A percentile compares a stretch with the other conserved stretches of the same genome.
These are phyloP conservation scores for Cicer bijugum DNA, from an alignment of 306 rosid genomes.

Conservation along the genomic window DNA sequence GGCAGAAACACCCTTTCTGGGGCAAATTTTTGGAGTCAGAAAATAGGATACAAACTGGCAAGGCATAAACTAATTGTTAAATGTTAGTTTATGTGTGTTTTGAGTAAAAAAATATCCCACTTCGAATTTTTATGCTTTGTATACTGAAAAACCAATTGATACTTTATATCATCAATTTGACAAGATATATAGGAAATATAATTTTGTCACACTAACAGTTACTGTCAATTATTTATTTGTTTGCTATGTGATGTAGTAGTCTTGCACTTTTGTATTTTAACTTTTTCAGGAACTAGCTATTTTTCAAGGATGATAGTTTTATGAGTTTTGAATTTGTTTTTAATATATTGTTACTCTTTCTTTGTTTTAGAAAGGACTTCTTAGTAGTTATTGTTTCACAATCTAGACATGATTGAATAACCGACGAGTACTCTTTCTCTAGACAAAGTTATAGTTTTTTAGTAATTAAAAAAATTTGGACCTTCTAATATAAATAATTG, in stretches of 20 bases:
- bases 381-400: neutral
- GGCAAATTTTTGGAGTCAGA: slow-evolving; percentile 44
- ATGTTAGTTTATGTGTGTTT: neutral
- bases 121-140: neutral
- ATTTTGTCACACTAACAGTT: slow-evolving; percentile 1
- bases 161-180: slow-evolving; percentile 2
- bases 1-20: slow-evolving; percentile 74
- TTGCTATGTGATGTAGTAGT: no score
- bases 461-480: no score
- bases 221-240: neutral
- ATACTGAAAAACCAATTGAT: neutral
- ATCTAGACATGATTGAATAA: slow-evolving; percentile 1
- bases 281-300: no score
- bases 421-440: no score
- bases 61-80: slow-evolving; percentile 12
- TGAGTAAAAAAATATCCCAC: slow-evolving; percentile 8
- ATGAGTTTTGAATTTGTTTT: neutral
- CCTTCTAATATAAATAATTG: no score
- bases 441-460: no score
- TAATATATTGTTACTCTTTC: neutral
- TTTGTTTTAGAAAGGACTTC: neutral
- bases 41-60: neutral
- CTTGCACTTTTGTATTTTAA: no score
- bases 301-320: neutral
- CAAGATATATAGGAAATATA: neutral